phyloP scores from a whole-genome alignment of 75 land plant species.

The Gnetum montanum region DNA sequence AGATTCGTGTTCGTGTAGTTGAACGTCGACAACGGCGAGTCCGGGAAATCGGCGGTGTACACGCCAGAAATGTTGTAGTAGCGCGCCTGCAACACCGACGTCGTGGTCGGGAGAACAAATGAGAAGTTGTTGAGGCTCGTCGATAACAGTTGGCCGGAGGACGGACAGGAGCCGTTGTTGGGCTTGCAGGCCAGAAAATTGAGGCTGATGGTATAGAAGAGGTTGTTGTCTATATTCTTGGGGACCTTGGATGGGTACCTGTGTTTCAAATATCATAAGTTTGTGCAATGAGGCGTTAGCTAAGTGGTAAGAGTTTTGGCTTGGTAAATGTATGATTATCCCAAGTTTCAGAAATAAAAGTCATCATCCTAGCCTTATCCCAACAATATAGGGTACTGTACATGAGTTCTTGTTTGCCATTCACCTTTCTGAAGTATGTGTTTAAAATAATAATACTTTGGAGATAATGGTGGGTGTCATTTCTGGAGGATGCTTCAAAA shows the following conservation, averaged over 20 bases:
- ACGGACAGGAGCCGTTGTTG: slow-evolving; percentile 1
- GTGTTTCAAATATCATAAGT: too few relatives aligned
- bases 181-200: slow-evolving; percentile 9
- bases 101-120: slow-evolving; percentile 10
- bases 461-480: too few relatives aligned
- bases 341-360: too few relatives aligned
- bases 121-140: slow-evolving; percentile 27
- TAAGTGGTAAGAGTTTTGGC: too few relatives aligned
- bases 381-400: too few relatives aligned
- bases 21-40: slow-evolving; percentile 9
- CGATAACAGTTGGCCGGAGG: slow-evolving; percentile 7
- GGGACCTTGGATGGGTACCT: slow-evolving; percentile 16
- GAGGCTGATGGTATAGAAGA: slow-evolving; percentile 18
- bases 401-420: too few relatives aligned
- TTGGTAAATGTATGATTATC: too few relatives aligned
- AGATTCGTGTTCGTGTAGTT: slow-evolving; percentile 13
- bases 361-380: too few relatives aligned
- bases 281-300: too few relatives aligned
- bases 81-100: slow-evolving; percentile 27
- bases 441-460: too few relatives aligned
- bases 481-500: too few relatives aligned
- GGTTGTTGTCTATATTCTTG: not conserved
- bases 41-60: slow-evolving; percentile 20
- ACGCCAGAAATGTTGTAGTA: slow-evolving; percentile 20
- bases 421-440: too few relatives aligned